Base-by-base conservation (phyloP, 1,139 yeast genomes). In the Insectozyma bohioensis region DNA sequence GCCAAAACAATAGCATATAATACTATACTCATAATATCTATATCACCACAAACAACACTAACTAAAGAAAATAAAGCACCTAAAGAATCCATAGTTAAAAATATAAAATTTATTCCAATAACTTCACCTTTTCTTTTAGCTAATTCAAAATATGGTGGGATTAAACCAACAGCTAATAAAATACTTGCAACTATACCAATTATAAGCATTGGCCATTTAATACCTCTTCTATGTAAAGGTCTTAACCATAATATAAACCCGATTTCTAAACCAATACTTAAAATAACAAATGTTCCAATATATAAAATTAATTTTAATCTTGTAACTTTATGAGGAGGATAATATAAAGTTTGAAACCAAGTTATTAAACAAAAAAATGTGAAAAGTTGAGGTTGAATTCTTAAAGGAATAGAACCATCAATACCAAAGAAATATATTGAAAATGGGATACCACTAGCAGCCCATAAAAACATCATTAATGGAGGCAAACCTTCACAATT, bases 81-180 rank as follows among this genome's bases (percentile, higher is more conserved):
- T 32, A 72, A 46, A 6, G 85, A 73, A 54, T 90, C 97, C 52
- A 88, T 68, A n/a, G 65, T 48, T 37, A 90, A 63, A 47, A 90
- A 90, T n/a, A 81, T 48, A 52, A 90, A 87, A 52, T 87, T 87
- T 48, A 90, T 82, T 0, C 97, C 97, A 4, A 87, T 77, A 4
- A 90, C 97, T 30, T 86, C 65, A 3, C 97, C 97, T 30, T 74
- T 58, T 41, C 95, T 72, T 52, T 85, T 85, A 22, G 78, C 76
- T 22, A 90, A 63, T 53, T 90, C 97, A 48, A 80, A 80, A 56
- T 88, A 90, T 4, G 97, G 97, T 0, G 97, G 97, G 2, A 90
- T 49, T 28, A 90, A 66, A 0, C 97, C 97, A 2, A 75, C 49
- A 0, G 86, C 95, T 17, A 90, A 63, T 16, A 85, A 55, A 0